Evolutionary conservation across 345 rosid genomes (phyloP), one percentile per base, ranked within the genome.

Genomic region (Melastoma malabathricum): DNA sequence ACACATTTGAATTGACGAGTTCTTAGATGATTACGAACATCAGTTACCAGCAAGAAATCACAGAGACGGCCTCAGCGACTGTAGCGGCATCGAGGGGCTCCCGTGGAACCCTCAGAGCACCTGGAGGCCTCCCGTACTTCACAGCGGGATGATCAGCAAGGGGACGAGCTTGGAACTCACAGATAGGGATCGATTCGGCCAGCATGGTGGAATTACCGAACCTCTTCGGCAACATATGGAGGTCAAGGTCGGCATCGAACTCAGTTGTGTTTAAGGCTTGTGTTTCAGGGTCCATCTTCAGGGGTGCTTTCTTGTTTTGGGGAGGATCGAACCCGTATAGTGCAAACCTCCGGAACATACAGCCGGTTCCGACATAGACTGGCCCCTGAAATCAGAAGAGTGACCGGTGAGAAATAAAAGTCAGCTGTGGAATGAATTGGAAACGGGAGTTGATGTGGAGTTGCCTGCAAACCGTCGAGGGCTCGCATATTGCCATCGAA

Each of bases 401-500:
- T 6, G 6, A 27, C 31, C 31, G 31, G 31, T 2, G 31, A 27
- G 31, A 27, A 27, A 2, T 27, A 27, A 27, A 6, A 27, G 31
- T 27, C 31, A 6, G 3, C 3, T 27, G 4, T 5, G 54, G 43
- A 3, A n/a, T 38, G 27, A 1, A 50, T 20, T 47, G 27, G 50
- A 47, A n/a, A 13, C 4, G 14, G 6, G 15, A 3, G 39, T 55
- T 51, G 44, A 6, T 43, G 51, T 12, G 47, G 7, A 18, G 15
- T 38, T 52, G 81, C 96, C 96, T 89, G 97, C 8, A 89, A 72
- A 17, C 96, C 98, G 29, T 92, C 96, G 3, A 87, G 89, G 25
- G 95, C 98, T 59, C 87, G 92, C 96, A 92, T 92, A 52, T 92
- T 88, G 41, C 98, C 82, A 20, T 92, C 98, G n/a, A 87, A 92